Evolutionary conservation across 768 basidiomycete species (phyloP), one percentile per base, ranked within the genome.

Genomic region (Calocera viscosa): DNA sequence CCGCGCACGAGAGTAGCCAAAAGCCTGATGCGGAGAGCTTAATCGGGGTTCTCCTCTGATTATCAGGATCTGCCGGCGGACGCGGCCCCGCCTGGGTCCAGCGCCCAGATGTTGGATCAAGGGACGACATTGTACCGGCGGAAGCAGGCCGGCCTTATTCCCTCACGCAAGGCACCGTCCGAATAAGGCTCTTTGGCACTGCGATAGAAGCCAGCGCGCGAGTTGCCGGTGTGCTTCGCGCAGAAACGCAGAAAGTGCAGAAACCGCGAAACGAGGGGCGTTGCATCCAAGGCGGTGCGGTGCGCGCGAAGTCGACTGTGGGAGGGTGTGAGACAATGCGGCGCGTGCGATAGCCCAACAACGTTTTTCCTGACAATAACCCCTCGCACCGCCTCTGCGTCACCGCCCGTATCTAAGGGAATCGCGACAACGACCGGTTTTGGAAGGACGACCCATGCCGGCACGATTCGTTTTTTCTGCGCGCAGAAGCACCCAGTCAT

Each of bases 31-130:
- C 35, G 35, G 43, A 5, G 10, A 19, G 43, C 53, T 22, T 60
- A 60, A 60, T 60, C 53, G 26, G 53, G 53, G 10, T 60, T 60
- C 30, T 60, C 24, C 30, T 28, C 53, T 60, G 53, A 60, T 60
- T 60, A 60, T 60, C 53, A 60, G 53, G 53, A 19, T 10, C 30
- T 60, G 53, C 53, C 53, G 53, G 53, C 53, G 53, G 53, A 60
- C 14, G 53, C 10, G 14, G 3, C 14, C 14, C 53, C 26, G 22
- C 53, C 26, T 60, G 53, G n/a, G 53, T 32, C 53, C 43, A 19
- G 8, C 19, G 24, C 16, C 43, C 43, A 47, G 43, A 60, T 60
- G 53, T 11, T 16, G 30, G 14, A 32, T 60, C 53, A 26, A 60
- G 53, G 53, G 53, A 30, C 53, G 53, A 60, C 53, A 60, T 28